Percentiles rank a stretch among this genome's conserved stretches.
Evolutionary conservation across 108 stramenopile species (phyloP).

Genomic region (Cyclostephanos invisitatus): DNA sequence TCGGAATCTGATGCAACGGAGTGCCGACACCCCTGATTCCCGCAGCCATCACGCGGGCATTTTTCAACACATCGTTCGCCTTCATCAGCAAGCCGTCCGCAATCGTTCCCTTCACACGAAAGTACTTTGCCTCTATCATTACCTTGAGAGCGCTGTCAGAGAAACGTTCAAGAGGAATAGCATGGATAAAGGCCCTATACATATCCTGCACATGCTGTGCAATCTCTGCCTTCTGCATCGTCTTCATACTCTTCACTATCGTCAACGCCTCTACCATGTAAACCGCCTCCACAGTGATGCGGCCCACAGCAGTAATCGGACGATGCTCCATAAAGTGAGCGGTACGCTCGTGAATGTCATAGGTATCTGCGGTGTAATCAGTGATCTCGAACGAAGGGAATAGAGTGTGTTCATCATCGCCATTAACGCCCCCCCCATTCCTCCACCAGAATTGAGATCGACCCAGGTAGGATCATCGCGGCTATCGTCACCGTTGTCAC

Average conservation of each 20-base stretch:
- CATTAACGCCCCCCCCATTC: no score
- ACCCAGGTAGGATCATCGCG: no score
- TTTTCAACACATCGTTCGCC: not conserved
- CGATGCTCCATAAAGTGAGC: not conserved
- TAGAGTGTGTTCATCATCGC: no score
- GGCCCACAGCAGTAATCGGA: not conserved
- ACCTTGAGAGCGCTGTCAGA: not conserved
- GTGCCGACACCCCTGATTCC: not conserved
- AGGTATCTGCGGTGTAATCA: not conserved
- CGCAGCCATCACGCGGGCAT: not conserved
- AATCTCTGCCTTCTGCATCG: not conserved
- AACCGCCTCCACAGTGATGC: not conserved
- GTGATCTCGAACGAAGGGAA: not conserved
- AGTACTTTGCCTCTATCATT: not conserved
- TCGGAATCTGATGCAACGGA: not conserved
- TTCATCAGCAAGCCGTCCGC: not conserved
- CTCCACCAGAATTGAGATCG: no score
- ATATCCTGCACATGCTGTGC: not conserved
- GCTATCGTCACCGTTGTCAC: no score
- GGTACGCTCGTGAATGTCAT: not conserved
- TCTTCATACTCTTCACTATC: not conserved
- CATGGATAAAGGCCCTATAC: not conserved
- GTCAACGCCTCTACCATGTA: not conserved
- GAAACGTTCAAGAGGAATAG: not conserved
- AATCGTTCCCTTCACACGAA: not conserved